Evolutionary conservation across 2,329 filamentous ascomycete species (phyloP), one percentile per base, ranked within the genome.

Genomic region (Coniella vitis): DNA sequence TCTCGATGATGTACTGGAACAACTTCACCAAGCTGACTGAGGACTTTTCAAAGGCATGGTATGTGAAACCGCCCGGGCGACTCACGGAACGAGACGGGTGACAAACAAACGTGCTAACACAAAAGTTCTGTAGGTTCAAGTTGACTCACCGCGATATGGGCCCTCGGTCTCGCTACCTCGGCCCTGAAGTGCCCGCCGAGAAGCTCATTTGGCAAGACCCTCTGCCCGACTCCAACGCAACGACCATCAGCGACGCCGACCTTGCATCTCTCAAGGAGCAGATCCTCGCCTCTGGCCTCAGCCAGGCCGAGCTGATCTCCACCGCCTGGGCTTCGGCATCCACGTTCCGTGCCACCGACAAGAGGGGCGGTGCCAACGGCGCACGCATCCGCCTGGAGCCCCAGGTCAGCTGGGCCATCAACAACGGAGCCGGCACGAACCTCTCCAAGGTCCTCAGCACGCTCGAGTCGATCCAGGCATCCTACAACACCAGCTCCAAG

Each of bases 291-390:
- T 68, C 78, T n/a, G 82, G 81, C 14, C 60, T 88, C 4, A 73
- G 74, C 49, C 68, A 75, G 4, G 71, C 73, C 49, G 79, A 81
- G 66, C 71, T 90, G 51, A 75, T 90, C 47, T 73, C 75, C 9
- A 75, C 76, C 9, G 84, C 84, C 20, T 88, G 82, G 79, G 80
- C 80, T 1, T 79, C 84, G 0, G 83, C 84, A 20, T 83, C 84
- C 2, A 83, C 82, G 25, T 88, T 84, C 80, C 84, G 84, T 53
- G 77, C 81, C 57, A 78, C 80, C 57, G 86, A 90, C 73, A 90
- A 90, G 79, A 86, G 86, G 56, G 86, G 86, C 57, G 86, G 86
- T 61, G 86, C 86, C 68, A 90, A 90, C 60, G 86, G 86, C 58
- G 86, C 79, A 13, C 86, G 86, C 58, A 87, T 90, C 59, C 82